Conservation (phyloP, 257 asterid species). For the Misopates orontium region DNA sequence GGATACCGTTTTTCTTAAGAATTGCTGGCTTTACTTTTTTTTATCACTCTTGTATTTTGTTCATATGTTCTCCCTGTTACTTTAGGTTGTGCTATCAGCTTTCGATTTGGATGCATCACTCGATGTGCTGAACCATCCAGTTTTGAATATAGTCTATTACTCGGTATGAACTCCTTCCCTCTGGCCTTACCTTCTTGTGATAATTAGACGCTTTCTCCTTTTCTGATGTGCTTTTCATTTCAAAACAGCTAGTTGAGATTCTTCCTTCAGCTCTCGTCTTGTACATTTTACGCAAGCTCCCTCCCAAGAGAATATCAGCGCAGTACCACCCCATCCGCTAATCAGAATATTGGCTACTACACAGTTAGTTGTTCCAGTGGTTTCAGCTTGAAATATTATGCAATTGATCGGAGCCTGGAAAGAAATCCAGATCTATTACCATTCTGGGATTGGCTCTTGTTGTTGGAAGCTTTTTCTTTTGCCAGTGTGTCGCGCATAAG, state of each 20-base stretch:
- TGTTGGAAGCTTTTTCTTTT: slow-evolving; percentile 12
- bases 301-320: slow-evolving; percentile 57
- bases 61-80: slow-evolving; percentile 1
- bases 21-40: too few relatives aligned
- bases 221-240: slow-evolving; percentile 27
- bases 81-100: slow-evolving; percentile 83
- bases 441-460: slow-evolving; percentile 39
- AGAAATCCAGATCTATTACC: slow-evolving; percentile 40
- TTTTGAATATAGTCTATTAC: slow-evolving; percentile 74
- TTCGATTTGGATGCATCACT: slow-evolving; percentile 74
- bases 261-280: slow-evolving; percentile 80
- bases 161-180: slow-evolving; percentile 46
- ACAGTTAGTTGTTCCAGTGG: slow-evolving; percentile 16
- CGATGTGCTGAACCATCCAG: slow-evolving; percentile 81
- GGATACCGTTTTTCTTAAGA: too few relatives aligned
- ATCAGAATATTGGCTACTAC: not conserved
- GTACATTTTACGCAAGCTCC: slow-evolving; percentile 68
- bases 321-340: slow-evolving; percentile 65
- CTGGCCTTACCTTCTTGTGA: not conserved
- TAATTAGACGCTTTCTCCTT: not conserved
- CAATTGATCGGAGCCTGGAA: slow-evolving; percentile 28
- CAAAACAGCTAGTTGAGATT: slow-evolving; percentile 70
- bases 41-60: too few relatives aligned
- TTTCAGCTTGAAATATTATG: slow-evolving; percentile 9
- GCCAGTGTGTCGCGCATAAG: slow-evolving; percentile 28